Base-by-base conservation (phyloP, 176 grass and related monocot genomes). In the Echinochloa phyllopogon region DNA sequence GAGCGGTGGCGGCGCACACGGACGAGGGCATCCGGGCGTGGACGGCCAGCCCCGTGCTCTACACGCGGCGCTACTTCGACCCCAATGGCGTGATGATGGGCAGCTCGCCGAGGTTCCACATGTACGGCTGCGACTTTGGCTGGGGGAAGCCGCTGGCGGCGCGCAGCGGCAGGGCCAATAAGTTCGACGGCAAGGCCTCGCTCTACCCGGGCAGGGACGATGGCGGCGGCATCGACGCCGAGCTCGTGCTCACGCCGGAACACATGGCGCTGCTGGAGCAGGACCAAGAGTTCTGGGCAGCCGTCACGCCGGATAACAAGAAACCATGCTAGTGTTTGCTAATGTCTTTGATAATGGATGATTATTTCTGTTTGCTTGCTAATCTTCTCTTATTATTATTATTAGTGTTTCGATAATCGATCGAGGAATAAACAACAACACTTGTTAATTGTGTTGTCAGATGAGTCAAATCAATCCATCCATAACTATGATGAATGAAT, bases 91-190 rank as follows among this genome's bases (percentile, higher is more conserved):
- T 91, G 25, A 75, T 90, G 87, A 59, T 94, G 37, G 85, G 87
- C 10, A 90, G 94, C 87, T 97, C 94, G 24, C 89, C 94, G 29
- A 63, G 94, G 41, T 97, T 97, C 62, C 71, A 88, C 27, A 74
- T 92, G 74, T 97, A 86, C 77, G 89, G 82, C 1, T 94, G 91
- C 87, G 84, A 97, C 48, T 94, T 97, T 12, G 94, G 89, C 14
- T 97, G 79, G 94, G 94, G 91, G 9, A 79, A 71, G 18, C 55
- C 89, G 3, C 57, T 92, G 61, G 94, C 94, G 8, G 74, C 59
- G 21, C 81, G 91, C 38, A 94, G 94, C 64, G 92, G 94, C 40
- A 62, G 29, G 66, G 89, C 82, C 8, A 87, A 97, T 83, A 97
- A 97, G 82, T 67, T 74, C 3, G 94, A 97, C 39, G 94, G 94